Percentiles rank a stretch among this genome's conserved stretches.
phyloP scores from a whole-genome alignment of 202 grass and related monocot genomes.

The Saccharum hybrid region DNA sequence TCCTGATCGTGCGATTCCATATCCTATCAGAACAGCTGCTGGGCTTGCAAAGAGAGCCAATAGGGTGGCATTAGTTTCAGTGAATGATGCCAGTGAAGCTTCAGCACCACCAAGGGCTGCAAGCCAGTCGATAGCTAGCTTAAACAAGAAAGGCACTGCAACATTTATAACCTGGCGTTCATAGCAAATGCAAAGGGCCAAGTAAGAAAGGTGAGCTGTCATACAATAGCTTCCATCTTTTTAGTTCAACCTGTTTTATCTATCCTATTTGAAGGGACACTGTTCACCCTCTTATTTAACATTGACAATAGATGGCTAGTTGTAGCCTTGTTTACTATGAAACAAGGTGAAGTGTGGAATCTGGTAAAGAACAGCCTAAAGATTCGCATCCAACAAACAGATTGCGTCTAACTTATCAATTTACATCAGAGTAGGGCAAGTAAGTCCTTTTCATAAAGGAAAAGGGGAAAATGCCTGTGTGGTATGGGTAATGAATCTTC shows the following conservation, averaged over 20 bases:
- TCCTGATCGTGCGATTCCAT: conserved; percentile 94
- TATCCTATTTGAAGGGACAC: conserved; percentile 13
- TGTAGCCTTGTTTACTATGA: conserved; percentile 31
- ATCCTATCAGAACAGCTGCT: conserved; percentile 95
- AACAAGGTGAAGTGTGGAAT: neutral
- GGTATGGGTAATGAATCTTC: neutral
- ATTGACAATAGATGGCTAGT: conserved; percentile 10
- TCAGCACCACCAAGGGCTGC: conserved; percentile 73
- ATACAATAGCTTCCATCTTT: conserved; percentile 26
- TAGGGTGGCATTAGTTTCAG: conserved; percentile 81
- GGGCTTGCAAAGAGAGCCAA: conserved; percentile 98
- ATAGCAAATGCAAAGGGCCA: conserved; percentile 53
- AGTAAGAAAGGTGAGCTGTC: conserved; percentile 30
- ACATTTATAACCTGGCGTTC: conserved; percentile 97
- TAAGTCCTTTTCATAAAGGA: conserved; percentile 2
- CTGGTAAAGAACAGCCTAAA: conserved; percentile 9
- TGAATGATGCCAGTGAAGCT: conserved; percentile 83
- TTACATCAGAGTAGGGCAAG: conserved; percentile 31
- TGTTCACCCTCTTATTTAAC: conserved; percentile 34
- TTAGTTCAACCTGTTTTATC: conserved; percentile 19
- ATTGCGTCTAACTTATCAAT: conserved; percentile 1
- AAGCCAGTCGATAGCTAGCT: conserved; percentile 96
- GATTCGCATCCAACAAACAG: conserved; percentile 12
- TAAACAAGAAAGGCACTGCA: conserved; percentile 98
- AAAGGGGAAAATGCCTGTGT: neutral